Evolutionary conservation across 371 early-diverging fungal species (phyloP), one percentile per base, ranked within the genome.

Genomic region (Apophysomyces variabilis): DNA sequence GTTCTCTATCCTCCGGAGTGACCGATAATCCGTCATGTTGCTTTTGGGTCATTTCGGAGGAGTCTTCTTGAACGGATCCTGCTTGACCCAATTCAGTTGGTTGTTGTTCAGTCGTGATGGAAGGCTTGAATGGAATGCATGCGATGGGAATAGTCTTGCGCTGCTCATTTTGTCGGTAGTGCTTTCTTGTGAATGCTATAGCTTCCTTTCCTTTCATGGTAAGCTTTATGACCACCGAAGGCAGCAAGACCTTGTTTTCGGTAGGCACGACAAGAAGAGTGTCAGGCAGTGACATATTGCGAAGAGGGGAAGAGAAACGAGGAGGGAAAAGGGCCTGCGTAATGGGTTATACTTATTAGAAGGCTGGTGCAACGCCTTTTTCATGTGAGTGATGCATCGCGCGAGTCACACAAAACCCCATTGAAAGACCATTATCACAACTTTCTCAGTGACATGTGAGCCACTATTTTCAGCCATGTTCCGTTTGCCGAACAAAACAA

Each of bases 181-280:
- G 71, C 50, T 70, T 71, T 45, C 72, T 60, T 18, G 69, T 71
- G 11, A 83, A 62, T 1, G 66, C 65, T 26, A 61, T 65, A 9
- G 81, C 79, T 59, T 83, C 78, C 65, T 68, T 75, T 5, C 81
- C 76, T 38, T 65, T 66, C 61, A 85, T 57, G 47, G 67, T 68
- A 13, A 85, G 59, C 37, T 74, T 73, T 13, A 80, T 39, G 3
- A 81, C 72, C 13, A 77, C 73, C n/a, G 79, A 77, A 58, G 85
- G 85, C 35, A 85, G 61, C 32, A 85, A 47, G 0, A 85, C 83
- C 54, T 74, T 78, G 47, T 83, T 76, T 13, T 72, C 75, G 12
- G 82, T 64, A 11, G 80, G 84, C 39, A 81, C 58, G 32, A 79
- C 74, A 41, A 79, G 67, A 8, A 83, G 59, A 35, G 63, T 58